Percentiles rank a stretch among this genome's conserved stretches.
Conservation (phyloP, 73 alveolate genomes). For the Tetrahymena borealis region DNA sequence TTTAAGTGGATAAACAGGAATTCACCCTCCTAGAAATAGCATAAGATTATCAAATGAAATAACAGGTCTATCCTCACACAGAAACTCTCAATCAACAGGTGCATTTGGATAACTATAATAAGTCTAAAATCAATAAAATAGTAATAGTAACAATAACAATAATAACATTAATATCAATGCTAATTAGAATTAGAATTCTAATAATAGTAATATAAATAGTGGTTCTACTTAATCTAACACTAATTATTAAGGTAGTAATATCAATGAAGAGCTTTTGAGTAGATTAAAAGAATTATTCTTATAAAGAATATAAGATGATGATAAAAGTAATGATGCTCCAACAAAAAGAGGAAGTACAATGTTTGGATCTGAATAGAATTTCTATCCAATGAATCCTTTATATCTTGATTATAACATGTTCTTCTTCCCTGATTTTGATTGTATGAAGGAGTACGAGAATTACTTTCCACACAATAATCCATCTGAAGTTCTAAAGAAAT, state of each 20-base stretch:
- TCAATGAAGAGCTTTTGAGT: neutral
- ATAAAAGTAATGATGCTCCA: neutral
- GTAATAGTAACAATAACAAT: neutral
- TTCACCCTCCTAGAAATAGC: neutral
- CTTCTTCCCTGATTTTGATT: neutral
- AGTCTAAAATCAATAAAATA: neutral
- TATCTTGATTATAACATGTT: neutral
- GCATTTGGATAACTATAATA: neutral
- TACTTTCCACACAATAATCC: neutral
- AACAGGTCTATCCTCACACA: neutral
- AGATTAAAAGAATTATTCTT: neutral
- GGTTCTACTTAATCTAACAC: neutral
- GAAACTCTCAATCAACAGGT: neutral
- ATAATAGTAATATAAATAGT: too few relatives aligned
- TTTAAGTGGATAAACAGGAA: too few relatives aligned
- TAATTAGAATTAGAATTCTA: too few relatives aligned
- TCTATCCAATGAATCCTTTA: neutral
- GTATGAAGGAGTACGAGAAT: neutral
- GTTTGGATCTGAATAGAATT: neutral
- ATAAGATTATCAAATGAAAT: neutral
- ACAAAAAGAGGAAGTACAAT: neutral
- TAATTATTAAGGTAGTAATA: neutral
- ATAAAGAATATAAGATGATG: neutral
- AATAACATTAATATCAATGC: neutral
- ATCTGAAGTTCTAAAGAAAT: neutral